These are phyloP conservation scores for Hemisphaericaspora lyxosophila DNA, from an alignment of 1,139 yeast species.

Conservation along the genomic window DNA sequence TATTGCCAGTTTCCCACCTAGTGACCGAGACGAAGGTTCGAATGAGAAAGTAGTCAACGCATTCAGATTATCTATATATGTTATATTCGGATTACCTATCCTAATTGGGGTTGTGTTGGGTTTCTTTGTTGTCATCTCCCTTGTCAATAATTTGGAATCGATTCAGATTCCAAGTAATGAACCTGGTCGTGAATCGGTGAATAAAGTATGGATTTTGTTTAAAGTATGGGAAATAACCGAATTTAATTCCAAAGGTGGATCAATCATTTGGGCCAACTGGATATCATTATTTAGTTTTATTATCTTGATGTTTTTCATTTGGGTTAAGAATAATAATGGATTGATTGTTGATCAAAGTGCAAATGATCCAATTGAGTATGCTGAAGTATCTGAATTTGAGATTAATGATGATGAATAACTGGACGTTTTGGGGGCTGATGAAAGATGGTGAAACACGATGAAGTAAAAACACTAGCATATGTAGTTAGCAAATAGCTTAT, in stretches of 20 bases:
- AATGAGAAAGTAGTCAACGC: constrained; percentile 23
- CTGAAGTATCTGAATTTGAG: constrained; percentile 21
- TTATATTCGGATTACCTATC: constrained; percentile 32
- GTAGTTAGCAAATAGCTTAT: no score
- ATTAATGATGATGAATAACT: constrained; percentile 21
- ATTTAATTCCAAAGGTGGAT: neutral
- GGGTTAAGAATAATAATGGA: constrained; percentile 39
- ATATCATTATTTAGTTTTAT: constrained; percentile 21
- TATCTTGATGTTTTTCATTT: constrained; percentile 28
- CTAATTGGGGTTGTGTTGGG: constrained; percentile 14
- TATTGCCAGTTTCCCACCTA: constrained; percentile 31
- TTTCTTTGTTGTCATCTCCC: neutral
- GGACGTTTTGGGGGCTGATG: no score
- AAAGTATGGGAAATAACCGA: constrained; percentile 5
- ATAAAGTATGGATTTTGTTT: neutral
- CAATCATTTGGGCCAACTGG: constrained; percentile 16
- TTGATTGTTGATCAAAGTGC: constrained; percentile 25
- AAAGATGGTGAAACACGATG: no score
- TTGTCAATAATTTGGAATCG: neutral
- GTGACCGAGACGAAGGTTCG: constrained; percentile 18
- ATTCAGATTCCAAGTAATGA: neutral
- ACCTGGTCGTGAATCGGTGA: neutral
- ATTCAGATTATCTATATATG: constrained; percentile 28
- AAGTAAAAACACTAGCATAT: no score
- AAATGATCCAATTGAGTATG: constrained; percentile 17